Base-by-base conservation (phyloP, 768 basidiomycete genomes). In the Asterophora parasitica region DNA sequence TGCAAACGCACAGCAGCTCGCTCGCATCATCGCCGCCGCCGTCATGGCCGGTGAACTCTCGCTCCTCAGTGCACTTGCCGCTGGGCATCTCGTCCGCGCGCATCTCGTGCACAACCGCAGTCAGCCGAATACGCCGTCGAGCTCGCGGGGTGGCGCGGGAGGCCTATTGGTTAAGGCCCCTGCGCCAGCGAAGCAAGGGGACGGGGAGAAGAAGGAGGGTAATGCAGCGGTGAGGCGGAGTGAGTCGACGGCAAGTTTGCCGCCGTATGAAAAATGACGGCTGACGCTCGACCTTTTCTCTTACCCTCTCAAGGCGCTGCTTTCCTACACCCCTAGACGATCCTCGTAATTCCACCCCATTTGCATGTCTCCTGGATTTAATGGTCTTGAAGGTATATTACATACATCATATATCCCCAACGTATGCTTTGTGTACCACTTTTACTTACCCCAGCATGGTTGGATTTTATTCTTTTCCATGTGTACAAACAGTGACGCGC, bases 41-140 rank as follows among this genome's bases (percentile, higher is more conserved):
- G 96, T 99, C 58, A 96, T 98, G 92, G 95, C 96, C 1, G 96
- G 96, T 30, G 96, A 99, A 66, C 73, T 98, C 27, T 90, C 88
- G 13, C 75, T 99, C 51, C 76, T 99, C 63, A 85, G 84, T 54
- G 94, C 96, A 1, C 79, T 99, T 32, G 94, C 94, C 1, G 93
- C 92, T 2, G 95, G 95, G 0, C 93, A 96, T 61, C 77, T 98
- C 52, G 92, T 98, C 60, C 79, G 87, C 33, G 94, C 94, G 23
- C 93, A 97, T 63, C 79, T 96, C 67, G 83, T 82, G 30, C 93
- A 94, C 71, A 98, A 98, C 63, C 79, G 94, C 47, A 88, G 85
- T 44, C 82, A 82, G 58, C 76, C 84, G 13, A 85, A 81, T 48
- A 95, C 93, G 0, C 92, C 92, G 0, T 79, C 74, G 8, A 35